Evolutionary conservation across 2,329 filamentous ascomycete genomes (phyloP).

Genomic region (Stagonosporopsis tanaceti): DNA sequence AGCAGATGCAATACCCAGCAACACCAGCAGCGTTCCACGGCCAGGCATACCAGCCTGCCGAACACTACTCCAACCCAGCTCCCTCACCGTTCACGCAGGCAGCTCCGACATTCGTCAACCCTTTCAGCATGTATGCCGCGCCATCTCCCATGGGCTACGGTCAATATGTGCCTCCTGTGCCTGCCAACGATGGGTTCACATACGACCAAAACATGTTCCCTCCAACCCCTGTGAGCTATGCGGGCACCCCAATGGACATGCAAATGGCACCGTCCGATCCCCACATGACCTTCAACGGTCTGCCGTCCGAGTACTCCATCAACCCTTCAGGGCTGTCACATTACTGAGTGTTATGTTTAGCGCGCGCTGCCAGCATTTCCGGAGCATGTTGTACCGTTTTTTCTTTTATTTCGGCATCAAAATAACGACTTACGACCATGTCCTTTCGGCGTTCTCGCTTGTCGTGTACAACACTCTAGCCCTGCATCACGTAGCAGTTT

Average conservation of each 20-base stretch:
- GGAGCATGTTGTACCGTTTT: conserved; percentile 8
- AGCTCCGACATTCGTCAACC: conserved; percentile 14
- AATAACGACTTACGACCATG: conserved; percentile 7
- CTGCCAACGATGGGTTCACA: neutral
- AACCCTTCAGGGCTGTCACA: conserved; percentile 1
- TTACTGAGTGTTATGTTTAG: neutral
- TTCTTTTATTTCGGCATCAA: neutral
- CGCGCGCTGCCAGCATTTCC: conserved; percentile 16
- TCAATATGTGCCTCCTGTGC: conserved; percentile 1
- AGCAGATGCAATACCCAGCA: conserved; percentile 16
- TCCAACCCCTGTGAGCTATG: conserved; percentile 11
- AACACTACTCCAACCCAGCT: conserved; percentile 5
- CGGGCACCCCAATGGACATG: conserved; percentile 9
- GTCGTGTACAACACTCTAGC: conserved; percentile 18
- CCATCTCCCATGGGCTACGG: conserved; percentile 11
- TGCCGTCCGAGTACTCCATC: conserved; percentile 18
- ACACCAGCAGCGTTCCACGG: conserved; percentile 10
- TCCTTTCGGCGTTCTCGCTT: neutral
- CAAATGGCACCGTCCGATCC: conserved; percentile 8
- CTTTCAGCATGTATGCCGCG: conserved; percentile 16
- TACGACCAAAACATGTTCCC: conserved; percentile 8
- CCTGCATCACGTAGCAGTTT: conserved; percentile 9
- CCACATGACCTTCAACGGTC: conserved; percentile 18
- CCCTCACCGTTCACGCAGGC: conserved; percentile 2
- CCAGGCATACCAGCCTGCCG: conserved; percentile 4